Evolutionary conservation across 2,329 filamentous ascomycete genomes (phyloP), one percentile per base, ranked within the genome.

Genomic region (Fonsecaea nubica): DNA sequence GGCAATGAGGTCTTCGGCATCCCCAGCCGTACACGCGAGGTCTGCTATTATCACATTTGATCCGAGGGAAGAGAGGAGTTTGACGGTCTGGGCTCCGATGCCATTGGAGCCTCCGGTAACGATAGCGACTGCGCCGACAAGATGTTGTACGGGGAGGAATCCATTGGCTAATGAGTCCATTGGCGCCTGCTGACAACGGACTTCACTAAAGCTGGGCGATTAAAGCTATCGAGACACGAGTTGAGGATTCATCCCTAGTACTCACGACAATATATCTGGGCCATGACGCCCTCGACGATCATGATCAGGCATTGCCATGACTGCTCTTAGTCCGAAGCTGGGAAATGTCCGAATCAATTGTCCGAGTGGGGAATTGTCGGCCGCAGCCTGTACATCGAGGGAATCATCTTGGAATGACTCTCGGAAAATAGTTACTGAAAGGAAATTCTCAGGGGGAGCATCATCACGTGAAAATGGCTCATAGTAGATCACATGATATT

Each of bases 51-150:
- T 30, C 30, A 66, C 60, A 36, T 63, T 66, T 9, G 64, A 52
- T 32, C 60, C 63, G 33, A 21, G 55, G 25, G 35, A 52, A 25
- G 18, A 25, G 35, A 45, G 57, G 15, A n/a, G 40, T 42, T 48
- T 50, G 38, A 57, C 52, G 8, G 38, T 66, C 21, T 54, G 40
- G 13, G 64, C 64, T 7, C 72, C 72, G 57, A 75, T 64, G 32
- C 71, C 73, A 9, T 67, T 69, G 21, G 64, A 40, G 25, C 64
- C 64, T 3, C 64, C 64, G 1, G 64, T 66, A 3, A 66, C 32
- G 33, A 63, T 62, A 7, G 48, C 64, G 32, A 42, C 50, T 42
- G 57, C 53, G 18, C 35, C 48, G 30, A 30, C 48, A 3, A 63
- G 64, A 55, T 52, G 25, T n/a, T 52, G 55, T 56, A 52, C 18